Percentiles rank a stretch among this genome's conserved stretches.
Conservation (phyloP, 257 asterid species). For the Paulownia fortunei region DNA sequence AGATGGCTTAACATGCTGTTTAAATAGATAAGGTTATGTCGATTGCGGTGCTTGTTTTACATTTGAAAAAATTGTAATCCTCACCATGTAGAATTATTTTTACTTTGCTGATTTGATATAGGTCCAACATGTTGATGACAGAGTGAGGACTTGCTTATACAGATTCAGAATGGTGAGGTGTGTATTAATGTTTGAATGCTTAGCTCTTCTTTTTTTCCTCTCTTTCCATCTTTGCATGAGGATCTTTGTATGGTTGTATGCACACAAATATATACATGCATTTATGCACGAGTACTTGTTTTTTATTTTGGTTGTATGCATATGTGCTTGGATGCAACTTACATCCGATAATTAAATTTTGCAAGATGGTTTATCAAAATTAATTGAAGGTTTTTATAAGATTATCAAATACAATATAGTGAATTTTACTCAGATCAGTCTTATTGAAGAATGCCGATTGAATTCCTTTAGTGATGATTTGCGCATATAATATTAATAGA, state of each 20-base stretch:
- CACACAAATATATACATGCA: not conserved
- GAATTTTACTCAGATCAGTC: not conserved
- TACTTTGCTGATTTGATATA: slow-evolving; percentile 26
- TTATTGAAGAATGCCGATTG: not conserved
- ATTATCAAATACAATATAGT: not conserved
- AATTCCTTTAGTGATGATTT: slow-evolving; percentile 18
- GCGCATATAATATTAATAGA: not conserved
- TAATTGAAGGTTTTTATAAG: not conserved
- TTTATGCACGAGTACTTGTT: not conserved
- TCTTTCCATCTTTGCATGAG: slow-evolving; percentile 3
- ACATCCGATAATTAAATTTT: not conserved
- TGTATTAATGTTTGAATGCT: slow-evolving; percentile 25
- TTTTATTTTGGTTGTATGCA: slow-evolving; percentile 6
- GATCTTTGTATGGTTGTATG: slow-evolving; percentile 5
- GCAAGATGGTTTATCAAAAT: not conserved
- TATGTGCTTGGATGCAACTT: not conserved
- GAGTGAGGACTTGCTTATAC: slow-evolving; percentile 53
- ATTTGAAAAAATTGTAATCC: not conserved
- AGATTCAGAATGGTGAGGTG: slow-evolving; percentile 75
- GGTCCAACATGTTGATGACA: slow-evolving; percentile 67
- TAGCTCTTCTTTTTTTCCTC: slow-evolving; percentile 1
- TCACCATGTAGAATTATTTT: not conserved
- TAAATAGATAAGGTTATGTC: not conserved
- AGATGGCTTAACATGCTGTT: not conserved
- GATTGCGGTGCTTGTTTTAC: not conserved